Base-by-base conservation (phyloP, 257 asterid species). In the Forsythia viridissima region DNA sequence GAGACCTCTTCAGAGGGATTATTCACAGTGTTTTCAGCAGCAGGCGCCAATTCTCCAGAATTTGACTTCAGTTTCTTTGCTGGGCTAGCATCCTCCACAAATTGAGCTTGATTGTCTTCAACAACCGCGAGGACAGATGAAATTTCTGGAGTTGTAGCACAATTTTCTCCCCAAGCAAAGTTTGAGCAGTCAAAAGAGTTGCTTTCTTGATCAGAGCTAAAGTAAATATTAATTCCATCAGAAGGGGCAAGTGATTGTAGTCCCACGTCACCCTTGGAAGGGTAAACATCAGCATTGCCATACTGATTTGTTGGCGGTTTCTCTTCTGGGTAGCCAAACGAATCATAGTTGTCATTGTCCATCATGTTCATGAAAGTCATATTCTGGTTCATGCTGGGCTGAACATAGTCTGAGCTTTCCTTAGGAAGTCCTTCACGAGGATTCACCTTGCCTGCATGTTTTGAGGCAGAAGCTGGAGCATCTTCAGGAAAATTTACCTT, bases 401-500 rank as follows among this genome's bases (percentile, higher is more conserved):
- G 79, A 40, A 71, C 77, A 2, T 83, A 38, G 67, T 41, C 71
- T 2, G 73, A 41, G 37, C 40, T 52, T 39, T 79, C 82, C 78
- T 84, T 79, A 12, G 79, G 79, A 66, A 74, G 68, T 66, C 15
- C 83, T 74, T 86, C 81, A 37, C 80, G 73, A 5, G 84, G 73
- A 73, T 84, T 84, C 30, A 40, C 80, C 84, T 87, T 87, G n/a
- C 80, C 82, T 4, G 83, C 36, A 18, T 80, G 83, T n/a, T 84
- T 87, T 12, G 91, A 78, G 76, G 89, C 82, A 87, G 89, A 48
- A 5, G 69, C 21, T 0, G 76, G 86, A 69, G 86, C 86, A 46
- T 90, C 93, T 76, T 89, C 93, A 2, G 98, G 98, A 83, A 96
- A 96, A 81, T 96, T 96, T 13, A 96, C 93, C 86, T 93, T 93